Conservation (phyloP, 305 asterid genomes). For the Fraxinus ornus region DNA sequence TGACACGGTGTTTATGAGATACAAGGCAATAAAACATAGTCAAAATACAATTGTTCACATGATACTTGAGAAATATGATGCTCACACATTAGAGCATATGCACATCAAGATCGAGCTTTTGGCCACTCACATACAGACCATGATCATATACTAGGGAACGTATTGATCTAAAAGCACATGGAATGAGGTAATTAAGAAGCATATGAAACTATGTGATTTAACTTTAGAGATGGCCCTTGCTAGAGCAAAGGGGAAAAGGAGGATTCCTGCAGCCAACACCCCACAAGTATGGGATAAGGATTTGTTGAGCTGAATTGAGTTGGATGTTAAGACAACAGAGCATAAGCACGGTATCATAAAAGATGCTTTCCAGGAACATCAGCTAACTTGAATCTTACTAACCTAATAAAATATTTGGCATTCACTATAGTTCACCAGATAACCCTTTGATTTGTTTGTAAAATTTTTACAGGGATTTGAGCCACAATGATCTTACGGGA, state of each 20-base stretch:
- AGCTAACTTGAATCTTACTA: not conserved
- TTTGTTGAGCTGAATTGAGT: not conserved
- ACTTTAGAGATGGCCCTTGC: not conserved
- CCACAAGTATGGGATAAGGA: not conserved
- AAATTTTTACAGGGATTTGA: conserved; percentile 49
- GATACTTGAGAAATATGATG: not conserved
- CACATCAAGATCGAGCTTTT: not conserved
- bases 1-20: not conserved
- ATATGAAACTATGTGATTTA: not conserved
- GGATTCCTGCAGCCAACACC: not conserved
- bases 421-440: not conserved
- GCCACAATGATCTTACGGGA: conserved; percentile 59
- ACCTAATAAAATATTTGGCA: not conserved
- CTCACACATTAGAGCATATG: not conserved
- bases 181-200: not conserved
- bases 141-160: not conserved
- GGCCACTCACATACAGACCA: not conserved
- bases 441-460: conserved; percentile 11
- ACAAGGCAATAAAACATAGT: not conserved
- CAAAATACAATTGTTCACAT: not conserved
- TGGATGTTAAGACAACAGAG: not conserved
- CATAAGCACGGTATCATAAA: not conserved
- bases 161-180: not conserved
- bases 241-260: not conserved
- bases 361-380: not conserved